phyloP scores from a whole-genome alignment of 176 grass and related monocot species.

The Zizania latifolia region DNA sequence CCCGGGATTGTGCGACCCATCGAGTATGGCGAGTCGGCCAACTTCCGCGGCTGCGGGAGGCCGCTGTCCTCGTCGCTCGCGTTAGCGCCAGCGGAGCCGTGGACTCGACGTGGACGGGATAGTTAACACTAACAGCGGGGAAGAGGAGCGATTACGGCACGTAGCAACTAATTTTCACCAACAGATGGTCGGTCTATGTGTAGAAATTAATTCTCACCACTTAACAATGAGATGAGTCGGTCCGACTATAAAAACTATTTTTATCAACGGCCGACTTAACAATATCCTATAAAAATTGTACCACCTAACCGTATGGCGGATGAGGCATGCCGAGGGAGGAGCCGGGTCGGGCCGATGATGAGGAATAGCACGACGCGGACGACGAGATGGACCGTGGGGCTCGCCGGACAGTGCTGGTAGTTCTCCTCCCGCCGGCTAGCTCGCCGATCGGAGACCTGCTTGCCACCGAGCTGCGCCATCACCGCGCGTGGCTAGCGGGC shows the following conservation, averaged over 20 bases:
- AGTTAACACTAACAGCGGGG: slow-evolving; percentile 22
- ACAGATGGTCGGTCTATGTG: too few species aligned
- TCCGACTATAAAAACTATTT: too few species aligned
- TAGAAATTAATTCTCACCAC: too few species aligned
- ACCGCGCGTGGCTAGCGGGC: not conserved
- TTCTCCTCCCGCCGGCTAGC: not conserved
- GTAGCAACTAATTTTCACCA: too few species aligned
- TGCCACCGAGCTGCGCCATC: not conserved
- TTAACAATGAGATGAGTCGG: too few species aligned
- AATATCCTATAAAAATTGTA: too few species aligned
- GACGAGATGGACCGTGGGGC: not conserved
- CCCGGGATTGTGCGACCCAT: slow-evolving; percentile 58
- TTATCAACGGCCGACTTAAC: too few species aligned
- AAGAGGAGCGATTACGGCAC: too few species aligned
- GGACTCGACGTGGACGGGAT: not conserved
- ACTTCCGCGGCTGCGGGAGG: slow-evolving; percentile 46
- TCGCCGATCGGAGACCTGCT: not conserved
- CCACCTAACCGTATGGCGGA: too few species aligned
- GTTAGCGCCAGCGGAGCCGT: slow-evolving; percentile 8
- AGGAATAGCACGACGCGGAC: slow-evolving; percentile 13
- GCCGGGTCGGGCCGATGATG: not conserved
- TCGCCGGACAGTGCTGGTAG: not conserved
- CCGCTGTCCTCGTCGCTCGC: slow-evolving; percentile 21
- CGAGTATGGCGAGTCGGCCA: slow-evolving; percentile 55
- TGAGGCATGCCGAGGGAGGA: slow-evolving; percentile 20